Percentiles rank a stretch among this genome's conserved stretches.
Conservation (phyloP, 768 basidiomycete genomes). For the Paxillus involutus region DNA sequence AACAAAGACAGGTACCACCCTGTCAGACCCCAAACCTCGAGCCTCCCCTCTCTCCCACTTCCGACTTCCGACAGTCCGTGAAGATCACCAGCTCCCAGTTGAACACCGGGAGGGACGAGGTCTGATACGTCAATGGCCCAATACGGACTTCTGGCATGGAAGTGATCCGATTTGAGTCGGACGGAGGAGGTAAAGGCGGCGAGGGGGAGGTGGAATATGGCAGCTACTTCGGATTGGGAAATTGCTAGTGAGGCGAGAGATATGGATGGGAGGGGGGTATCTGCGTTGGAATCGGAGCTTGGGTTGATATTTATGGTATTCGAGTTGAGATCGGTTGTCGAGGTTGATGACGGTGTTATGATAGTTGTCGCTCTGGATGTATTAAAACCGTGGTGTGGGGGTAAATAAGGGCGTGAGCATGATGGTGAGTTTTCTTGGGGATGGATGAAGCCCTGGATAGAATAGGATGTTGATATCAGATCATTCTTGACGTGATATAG, state of each 20-base stretch:
- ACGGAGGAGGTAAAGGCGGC: conserved; percentile 44
- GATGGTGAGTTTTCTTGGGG: conserved; percentile 11
- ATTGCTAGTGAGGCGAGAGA: conserved; percentile 49
- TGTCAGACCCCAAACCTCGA: conserved; percentile 83
- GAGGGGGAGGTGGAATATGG: conserved; percentile 72
- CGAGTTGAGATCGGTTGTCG: background rate
- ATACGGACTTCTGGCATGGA: conserved; percentile 56
- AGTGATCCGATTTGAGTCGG: conserved; percentile 51
- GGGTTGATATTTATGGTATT: background rate
- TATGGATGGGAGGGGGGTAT: conserved; percentile 60
- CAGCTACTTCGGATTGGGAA: conserved; percentile 65
- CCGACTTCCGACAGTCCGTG: conserved; percentile 42
- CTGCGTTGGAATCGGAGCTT: conserved; percentile 4
- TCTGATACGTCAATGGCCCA: conserved; percentile 70
- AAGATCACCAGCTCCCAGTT: conserved; percentile 32
- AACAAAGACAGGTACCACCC: conserved; percentile 77
- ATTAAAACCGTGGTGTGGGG: conserved; percentile 13
- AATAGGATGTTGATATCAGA: background rate
- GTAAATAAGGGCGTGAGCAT: background rate
- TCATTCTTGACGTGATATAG: background rate
- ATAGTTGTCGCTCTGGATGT: background rate
- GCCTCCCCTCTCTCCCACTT: conserved; percentile 40
- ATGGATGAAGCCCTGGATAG: conserved; percentile 40
- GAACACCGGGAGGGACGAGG: conserved; percentile 33
- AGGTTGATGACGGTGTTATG: background rate